Percentiles rank a stretch among this genome's conserved stretches.
Evolutionary conservation across 2,329 filamentous ascomycete genomes (phyloP).

Genomic region (Scleromitrula shiraiana): DNA sequence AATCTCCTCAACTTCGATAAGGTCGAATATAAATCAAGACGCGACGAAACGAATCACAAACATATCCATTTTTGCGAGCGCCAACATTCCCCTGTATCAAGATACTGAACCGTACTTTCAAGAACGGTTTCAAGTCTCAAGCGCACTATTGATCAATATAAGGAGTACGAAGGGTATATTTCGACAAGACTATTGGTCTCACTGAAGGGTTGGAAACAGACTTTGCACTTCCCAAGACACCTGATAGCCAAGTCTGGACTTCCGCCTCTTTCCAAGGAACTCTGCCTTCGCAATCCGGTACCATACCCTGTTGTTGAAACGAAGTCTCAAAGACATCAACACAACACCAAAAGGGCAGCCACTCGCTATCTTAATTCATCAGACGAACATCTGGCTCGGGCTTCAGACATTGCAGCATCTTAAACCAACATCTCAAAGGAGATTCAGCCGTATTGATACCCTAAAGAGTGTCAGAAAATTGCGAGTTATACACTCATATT

Average conservation of each 20-base stretch:
- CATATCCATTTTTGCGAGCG: neutral
- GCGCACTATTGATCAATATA: neutral
- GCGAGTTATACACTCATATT: neutral
- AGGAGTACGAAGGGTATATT: too few species aligned
- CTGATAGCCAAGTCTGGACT: neutral
- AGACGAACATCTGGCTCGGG: slow-evolving; percentile 29
- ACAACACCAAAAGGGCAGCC: neutral
- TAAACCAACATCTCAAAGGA: slow-evolving; percentile 13
- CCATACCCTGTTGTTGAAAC: too few species aligned
- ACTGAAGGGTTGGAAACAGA: too few species aligned
- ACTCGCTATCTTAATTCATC: slow-evolving; percentile 17
- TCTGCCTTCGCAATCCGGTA: too few species aligned
- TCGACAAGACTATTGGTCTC: too few species aligned
- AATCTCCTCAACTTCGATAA: neutral
- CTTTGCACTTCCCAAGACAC: too few species aligned
- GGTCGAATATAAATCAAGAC: neutral
- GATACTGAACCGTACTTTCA: neutral
- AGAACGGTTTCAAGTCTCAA: neutral
- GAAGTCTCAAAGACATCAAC: too few species aligned
- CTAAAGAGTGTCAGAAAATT: neutral
- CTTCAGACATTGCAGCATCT: slow-evolving; percentile 22
- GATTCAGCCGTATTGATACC: neutral
- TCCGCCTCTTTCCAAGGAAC: slow-evolving; percentile 3
- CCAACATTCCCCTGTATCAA: neutral
- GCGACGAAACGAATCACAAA: neutral